Percentiles rank a stretch among this genome's conserved stretches.
Conservation (phyloP, 2,329 filamentous ascomycete genomes). For the Magnaporthales sp. region DNA sequence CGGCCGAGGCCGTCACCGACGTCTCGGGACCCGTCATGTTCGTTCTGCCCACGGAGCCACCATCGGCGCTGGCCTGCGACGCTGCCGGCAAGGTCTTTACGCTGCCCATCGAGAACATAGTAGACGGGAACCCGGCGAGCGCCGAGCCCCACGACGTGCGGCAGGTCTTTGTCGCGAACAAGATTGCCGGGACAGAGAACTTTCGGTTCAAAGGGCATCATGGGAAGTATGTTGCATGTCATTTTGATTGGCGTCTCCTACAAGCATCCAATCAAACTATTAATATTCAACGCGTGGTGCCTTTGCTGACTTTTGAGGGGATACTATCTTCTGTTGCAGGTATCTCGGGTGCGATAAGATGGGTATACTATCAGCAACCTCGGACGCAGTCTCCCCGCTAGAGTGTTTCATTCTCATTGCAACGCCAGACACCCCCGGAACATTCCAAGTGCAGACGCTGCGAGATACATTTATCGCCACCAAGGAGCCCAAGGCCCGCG, state of each 20-base stretch:
- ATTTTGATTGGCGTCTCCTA: neutral
- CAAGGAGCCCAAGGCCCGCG: slow-evolving; percentile 37
- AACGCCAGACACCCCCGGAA: slow-evolving; percentile 55
- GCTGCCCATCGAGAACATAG: slow-evolving; percentile 74
- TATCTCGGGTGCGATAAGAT: slow-evolving; percentile 82
- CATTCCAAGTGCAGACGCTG: slow-evolving; percentile 67
- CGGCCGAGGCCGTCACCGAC: slow-evolving; percentile 65
- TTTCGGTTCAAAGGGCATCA: slow-evolving; percentile 87
- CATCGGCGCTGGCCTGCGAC: slow-evolving; percentile 70
- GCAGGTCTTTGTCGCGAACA: slow-evolving; percentile 89
- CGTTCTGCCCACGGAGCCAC: slow-evolving; percentile 67
- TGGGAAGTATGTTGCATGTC: slow-evolving; percentile 51
- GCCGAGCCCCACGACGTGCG: slow-evolving; percentile 93
- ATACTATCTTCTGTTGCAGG: slow-evolving; percentile 29
- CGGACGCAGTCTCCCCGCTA: slow-evolving; percentile 74
- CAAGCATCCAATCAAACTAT: too few relatives aligned
- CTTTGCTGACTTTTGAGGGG: slow-evolving; percentile 7
- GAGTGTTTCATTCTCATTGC: slow-evolving; percentile 70
- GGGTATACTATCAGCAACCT: slow-evolving; percentile 66
- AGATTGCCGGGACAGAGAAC: slow-evolving; percentile 70
- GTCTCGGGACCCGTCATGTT: slow-evolving; percentile 76
- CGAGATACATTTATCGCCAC: slow-evolving; percentile 62
- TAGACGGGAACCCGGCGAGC: slow-evolving; percentile 72
- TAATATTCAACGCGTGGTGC: neutral
- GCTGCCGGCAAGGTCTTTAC: slow-evolving; percentile 80